Evolutionary conservation across 2,329 filamentous ascomycete species (phyloP), one percentile per base, ranked within the genome.

Genomic region (Talaromyces sp.): DNA sequence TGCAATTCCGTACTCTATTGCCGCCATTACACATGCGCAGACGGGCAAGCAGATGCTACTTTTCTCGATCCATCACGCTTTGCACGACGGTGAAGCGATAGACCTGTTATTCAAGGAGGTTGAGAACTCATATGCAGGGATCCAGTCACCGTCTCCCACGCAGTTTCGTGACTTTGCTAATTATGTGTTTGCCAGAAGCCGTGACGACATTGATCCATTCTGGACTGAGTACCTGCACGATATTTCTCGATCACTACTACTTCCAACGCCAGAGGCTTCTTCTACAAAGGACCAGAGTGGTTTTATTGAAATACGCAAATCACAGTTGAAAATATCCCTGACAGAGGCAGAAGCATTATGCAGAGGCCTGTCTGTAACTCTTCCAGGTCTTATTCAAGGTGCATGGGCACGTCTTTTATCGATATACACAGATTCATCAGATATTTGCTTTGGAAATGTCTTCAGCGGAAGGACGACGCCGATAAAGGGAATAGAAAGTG

Each of bases 371-470:
- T 84, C 84, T 0, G 78, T 85, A 0, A 88, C 88, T 0, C 76
- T 92, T 0, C 76, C 93, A 1, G 84, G 88, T 0, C 67, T 91
- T 0, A 83, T 87, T 33, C 92, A 96, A 73, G 81, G 89, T 3
- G 82, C 87, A 1, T 96, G 92, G 91, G 83, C 86, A 0, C 83
- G 83, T 49, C 74, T 90, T 0, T 71, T 96, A 1, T 78, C 83
- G 0, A 76, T 83, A 2, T 77, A 85, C 2, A 81, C 87, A 2
- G 72, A 80, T 1, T 77, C 78, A 5, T 71, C 77, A 0, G 92
- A 96, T 68, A 69, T 96, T 5, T 95, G 91, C 72, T 96, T 97
- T 69, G 93, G 93, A 0, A 95, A 91, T 67, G 88, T 97, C 2
- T 83, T 93, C 60, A 93, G 86, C 69, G 92, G 93, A 1, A 86